Conservation (phyloP, 2,329 filamentous ascomycete genomes). For the Penicillium sp. region DNA sequence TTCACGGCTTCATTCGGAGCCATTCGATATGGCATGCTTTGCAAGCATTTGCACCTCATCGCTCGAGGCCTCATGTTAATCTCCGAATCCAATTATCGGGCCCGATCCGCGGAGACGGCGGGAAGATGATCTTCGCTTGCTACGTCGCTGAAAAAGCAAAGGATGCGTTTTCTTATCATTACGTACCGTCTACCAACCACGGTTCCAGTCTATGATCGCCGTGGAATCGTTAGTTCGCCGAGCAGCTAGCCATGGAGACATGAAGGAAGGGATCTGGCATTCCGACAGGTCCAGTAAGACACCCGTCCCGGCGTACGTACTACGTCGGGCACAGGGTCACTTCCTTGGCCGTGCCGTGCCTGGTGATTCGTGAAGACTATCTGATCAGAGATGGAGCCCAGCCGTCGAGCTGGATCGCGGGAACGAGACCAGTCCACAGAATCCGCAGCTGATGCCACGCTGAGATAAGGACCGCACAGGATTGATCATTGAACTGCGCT, state of each 20-base stretch:
- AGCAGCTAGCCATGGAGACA: background rate
- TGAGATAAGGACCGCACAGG: background rate
- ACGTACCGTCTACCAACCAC: constrained; percentile 13
- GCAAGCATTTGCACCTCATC: background rate
- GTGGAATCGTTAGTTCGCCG: background rate
- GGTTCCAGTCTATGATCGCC: constrained; percentile 1
- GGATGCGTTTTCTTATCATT: constrained; percentile 7
- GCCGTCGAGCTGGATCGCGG: constrained; percentile 19
- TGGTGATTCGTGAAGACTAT: constrained; percentile 6
- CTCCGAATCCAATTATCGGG: background rate
- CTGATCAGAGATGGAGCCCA: constrained; percentile 18
- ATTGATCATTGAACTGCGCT: background rate
- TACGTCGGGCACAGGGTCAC: constrained; percentile 8
- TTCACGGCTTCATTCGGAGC: background rate
- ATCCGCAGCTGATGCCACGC: background rate
- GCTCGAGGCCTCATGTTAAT: background rate
- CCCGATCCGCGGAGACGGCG: background rate
- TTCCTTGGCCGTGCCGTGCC: constrained; percentile 18
- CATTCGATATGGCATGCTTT: background rate
- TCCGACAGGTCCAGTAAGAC: background rate
- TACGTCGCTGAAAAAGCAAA: background rate
- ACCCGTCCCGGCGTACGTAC: background rate
- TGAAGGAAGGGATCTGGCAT: background rate
- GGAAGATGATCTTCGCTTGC: background rate
- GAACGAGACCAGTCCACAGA: background rate